Evolutionary conservation across 768 basidiomycete genomes (phyloP), one percentile per base, ranked within the genome.

Genomic region (Leccinum subgranulosum): DNA sequence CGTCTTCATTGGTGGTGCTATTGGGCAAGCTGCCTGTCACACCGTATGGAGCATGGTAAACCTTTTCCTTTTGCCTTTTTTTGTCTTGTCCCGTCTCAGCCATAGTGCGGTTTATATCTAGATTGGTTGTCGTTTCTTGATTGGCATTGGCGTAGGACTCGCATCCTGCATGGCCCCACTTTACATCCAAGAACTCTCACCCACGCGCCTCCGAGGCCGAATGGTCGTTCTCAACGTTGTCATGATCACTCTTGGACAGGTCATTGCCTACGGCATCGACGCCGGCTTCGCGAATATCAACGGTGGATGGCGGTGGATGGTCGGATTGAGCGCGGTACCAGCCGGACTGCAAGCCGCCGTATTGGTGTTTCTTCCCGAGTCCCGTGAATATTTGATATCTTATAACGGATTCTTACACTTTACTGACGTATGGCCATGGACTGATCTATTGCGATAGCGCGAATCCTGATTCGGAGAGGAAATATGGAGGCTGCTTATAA

Each of bases 301-400:
- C 31, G 73, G 78, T 3, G 91, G 91, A 3, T 94, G 91, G 91
- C 75, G 91, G 52, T 92, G 84, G 84, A 89, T 92, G 87, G 87
- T 90, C 15, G 91, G 88, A 4, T 74, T 92, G 3, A 88, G 90
- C 14, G 82, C 82, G 2, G 75, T 88, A 2, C 88, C 88, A 1
- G 85, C 88, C 1, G 84, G 72, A 3, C 56, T 90, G 6, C 90
- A 92, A 65, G 75, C 86, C 36, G 46, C 79, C 3, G 72, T 84
- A 54, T 66, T 92, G 51, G 75, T 83, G 54, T 84, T 87, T 67
- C 75, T 92, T 4, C 91, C 91, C 3, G 91, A 93, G 71, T 87
- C 87, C 49, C 91, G 88, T 89, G 59, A 68, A 86, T 78, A 8
- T 53, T 41, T 47, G 8, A 15, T 25, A 23, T 29, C 12, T 9